Evolutionary conservation across 2,329 filamentous ascomycete species (phyloP).

Genomic region (Drechslera avenae): DNA sequence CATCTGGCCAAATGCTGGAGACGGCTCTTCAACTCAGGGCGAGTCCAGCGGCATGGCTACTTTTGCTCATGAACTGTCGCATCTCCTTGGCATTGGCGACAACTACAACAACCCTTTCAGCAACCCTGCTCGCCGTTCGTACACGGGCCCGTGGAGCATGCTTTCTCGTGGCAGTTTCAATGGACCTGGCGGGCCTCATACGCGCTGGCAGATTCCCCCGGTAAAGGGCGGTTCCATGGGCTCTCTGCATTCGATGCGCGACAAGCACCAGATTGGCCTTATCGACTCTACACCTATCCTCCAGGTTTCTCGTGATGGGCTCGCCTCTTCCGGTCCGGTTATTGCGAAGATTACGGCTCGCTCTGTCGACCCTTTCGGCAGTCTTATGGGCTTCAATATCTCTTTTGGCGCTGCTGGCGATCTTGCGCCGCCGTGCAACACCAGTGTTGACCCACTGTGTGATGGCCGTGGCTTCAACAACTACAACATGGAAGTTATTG

Average conservation of each 20-base stretch:
- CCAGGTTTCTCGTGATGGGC: conserved; percentile 52
- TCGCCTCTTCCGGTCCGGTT: conserved; percentile 53
- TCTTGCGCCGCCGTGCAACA: conserved; percentile 53
- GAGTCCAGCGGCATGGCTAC: conserved; percentile 61
- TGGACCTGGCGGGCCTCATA: conserved; percentile 60
- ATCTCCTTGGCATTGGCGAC: conserved; percentile 59
- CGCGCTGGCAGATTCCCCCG: conserved; percentile 59
- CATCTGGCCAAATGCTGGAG: conserved; percentile 61
- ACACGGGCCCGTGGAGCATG: conserved; percentile 61
- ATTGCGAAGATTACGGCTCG: conserved; percentile 57
- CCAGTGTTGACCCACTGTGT: conserved; percentile 53
- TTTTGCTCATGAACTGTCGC: conserved; percentile 60
- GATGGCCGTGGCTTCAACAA: conserved; percentile 59
- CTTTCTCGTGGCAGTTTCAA: conserved; percentile 59
- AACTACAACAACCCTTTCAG: conserved; percentile 63
- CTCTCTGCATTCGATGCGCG: conserved; percentile 59
- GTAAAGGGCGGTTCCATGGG: conserved; percentile 57
- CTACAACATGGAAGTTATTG: conserved; percentile 60
- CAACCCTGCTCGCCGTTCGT: conserved; percentile 53
- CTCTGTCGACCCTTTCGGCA: conserved; percentile 49
- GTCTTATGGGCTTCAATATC: conserved; percentile 57
- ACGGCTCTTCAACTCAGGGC: conserved; percentile 59
- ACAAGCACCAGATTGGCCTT: conserved; percentile 59
- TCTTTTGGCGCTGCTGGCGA: conserved; percentile 51
- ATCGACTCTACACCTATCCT: conserved; percentile 53